These are phyloP conservation scores for Cladosporium sp. DNA, from an alignment of 2,329 filamentous ascomycete genomes.

Conservation along the genomic window DNA sequence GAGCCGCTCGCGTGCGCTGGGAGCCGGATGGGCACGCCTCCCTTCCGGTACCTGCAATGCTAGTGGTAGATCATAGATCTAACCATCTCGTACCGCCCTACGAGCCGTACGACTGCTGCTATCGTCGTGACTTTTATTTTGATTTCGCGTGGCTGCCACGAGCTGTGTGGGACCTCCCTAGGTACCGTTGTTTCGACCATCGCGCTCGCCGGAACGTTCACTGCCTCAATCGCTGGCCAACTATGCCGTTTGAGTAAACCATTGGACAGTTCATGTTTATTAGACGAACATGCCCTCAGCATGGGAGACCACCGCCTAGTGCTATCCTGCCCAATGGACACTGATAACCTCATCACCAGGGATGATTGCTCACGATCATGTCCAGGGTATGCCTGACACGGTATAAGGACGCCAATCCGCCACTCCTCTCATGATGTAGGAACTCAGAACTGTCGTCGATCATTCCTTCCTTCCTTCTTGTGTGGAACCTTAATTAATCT, in stretches of 20 bases:
- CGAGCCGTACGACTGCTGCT: not conserved
- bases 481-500: not conserved
- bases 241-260: not conserved
- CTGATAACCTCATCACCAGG: not conserved
- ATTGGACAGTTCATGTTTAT: not conserved
- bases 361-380: not conserved
- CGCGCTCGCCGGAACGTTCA: slow-evolving; percentile 1
- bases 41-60: not conserved
- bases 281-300: not conserved
- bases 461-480: slow-evolving; percentile 9
- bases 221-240: not conserved
- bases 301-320: not conserved
- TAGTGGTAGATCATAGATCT: slow-evolving; percentile 9
- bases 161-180: not conserved
- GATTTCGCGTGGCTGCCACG: slow-evolving; percentile 5
- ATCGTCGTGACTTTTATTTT: not conserved
- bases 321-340: not conserved
- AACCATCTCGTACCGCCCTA: not conserved
- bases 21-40: not conserved
- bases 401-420: slow-evolving; percentile 8
- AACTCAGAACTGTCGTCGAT: slow-evolving; percentile 10
- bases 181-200: slow-evolving; percentile 1
- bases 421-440: not conserved
- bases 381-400: slow-evolving; percentile 13
- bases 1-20: not conserved